Evolutionary conservation across 2,329 filamentous ascomycete species (phyloP), one percentile per base, ranked within the genome.

Genomic region (Aspergillus luchuensis): DNA sequence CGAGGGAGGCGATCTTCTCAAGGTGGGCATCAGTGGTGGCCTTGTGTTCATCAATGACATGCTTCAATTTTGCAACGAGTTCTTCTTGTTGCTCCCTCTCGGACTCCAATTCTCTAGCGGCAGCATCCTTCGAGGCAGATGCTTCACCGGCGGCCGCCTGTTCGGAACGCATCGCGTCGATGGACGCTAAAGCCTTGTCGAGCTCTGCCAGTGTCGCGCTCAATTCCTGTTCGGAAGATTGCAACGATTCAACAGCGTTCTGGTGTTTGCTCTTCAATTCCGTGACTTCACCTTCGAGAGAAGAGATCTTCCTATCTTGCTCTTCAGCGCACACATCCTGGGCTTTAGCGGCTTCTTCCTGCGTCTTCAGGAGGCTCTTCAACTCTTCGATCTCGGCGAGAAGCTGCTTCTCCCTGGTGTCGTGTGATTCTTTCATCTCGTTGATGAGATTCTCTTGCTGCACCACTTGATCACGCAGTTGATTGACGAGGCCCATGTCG

Each of bases 401-500:
- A 2, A 98, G 82, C 69, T 93, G 88, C 72, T 86, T 84, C 77
- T 98, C 94, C 28, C 91, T 87, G 13, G 81, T 77, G n/a, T 84
- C 82, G 66, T 97, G 88, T 0, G 85, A 82, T 52, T 91, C 87
- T 55, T 91, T 89, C 70, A 97, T 83, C 56, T 87, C 81, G 61
- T 84, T 84, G 63, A 97, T 88, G 72, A 94, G 88, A 67, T 85
- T 89, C 76, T 98, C 93, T 67, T 89, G 96, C 75, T 92, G 88
- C 71, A 93, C 87, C 5, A 99, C 85, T 76, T 97, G 92, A 64
- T 96, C 91, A 61, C 91, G 90, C 80, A 99, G 86, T 15, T 89
- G 89, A 4, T 91, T 90, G 33, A 98, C 89, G 65, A 97, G 88
- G 0, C 91, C 93, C 74, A 97, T 96, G 72, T 99, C 95, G 72